Conservation (phyloP, 805 yeast genomes). For the Blastobotrys muscicola region DNA sequence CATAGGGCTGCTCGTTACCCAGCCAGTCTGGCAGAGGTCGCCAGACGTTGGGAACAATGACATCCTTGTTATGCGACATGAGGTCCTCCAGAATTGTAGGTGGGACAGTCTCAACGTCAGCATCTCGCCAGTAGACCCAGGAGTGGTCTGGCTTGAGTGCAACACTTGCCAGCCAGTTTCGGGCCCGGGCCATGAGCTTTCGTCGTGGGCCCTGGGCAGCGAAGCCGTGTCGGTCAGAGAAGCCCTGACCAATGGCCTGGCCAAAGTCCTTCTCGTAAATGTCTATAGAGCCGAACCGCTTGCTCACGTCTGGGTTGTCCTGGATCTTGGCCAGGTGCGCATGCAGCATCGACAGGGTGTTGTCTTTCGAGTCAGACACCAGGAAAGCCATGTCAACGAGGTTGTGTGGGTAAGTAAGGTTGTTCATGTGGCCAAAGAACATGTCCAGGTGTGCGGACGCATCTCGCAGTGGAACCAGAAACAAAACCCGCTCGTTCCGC, state of each 20-base stretch:
- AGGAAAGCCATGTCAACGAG: constrained; percentile 75
- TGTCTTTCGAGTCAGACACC: constrained; percentile 84
- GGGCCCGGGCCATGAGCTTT: constrained; percentile 90
- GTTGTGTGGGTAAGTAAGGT: constrained; percentile 79
- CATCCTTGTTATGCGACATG: constrained; percentile 88
- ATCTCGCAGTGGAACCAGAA: constrained; percentile 85
- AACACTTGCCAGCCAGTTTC: constrained; percentile 87
- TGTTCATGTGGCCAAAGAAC: constrained; percentile 74
- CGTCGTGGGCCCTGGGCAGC: constrained; percentile 96
- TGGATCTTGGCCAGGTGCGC: constrained; percentile 54
- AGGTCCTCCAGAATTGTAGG: constrained; percentile 80
- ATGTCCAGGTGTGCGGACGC: constrained; percentile 84
- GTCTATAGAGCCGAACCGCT: constrained; percentile 75
- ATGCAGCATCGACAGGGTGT: constrained; percentile 64
- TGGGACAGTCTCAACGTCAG: constrained; percentile 92
- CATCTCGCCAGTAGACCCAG: constrained; percentile 98
- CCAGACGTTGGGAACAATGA: constrained; percentile 97
- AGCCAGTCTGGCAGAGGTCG: constrained; percentile 89
- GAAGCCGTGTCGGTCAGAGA: constrained; percentile 91
- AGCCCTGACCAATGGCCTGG: constrained; percentile 87
- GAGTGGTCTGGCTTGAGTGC: constrained; percentile 91
- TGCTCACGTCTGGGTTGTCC: constrained; percentile 46
- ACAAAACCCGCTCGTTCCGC: constrained; percentile 63
- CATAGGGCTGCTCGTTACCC: constrained; percentile 89
- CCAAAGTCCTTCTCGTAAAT: constrained; percentile 90